Base-by-base conservation (phyloP, 371 early-diverging fungal genomes). In the Rhizopus stolonifer region DNA sequence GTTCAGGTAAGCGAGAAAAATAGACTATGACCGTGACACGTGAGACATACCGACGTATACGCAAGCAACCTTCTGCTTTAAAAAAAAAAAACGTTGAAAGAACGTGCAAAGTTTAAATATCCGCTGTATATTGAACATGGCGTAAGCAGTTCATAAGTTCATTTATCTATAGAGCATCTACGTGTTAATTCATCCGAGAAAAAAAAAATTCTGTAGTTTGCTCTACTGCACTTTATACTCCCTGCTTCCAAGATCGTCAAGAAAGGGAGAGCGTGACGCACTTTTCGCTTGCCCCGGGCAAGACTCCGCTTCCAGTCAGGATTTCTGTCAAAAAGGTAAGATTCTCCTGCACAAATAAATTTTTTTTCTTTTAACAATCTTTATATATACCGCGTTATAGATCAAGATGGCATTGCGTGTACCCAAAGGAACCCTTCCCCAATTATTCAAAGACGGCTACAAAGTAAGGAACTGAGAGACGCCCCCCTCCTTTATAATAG, bases 361-460 rank as follows among this genome's bases (percentile, higher is more conserved):
- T 36, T 36, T 36, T 36, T 36, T 36, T 36, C n/a, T 14, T 36
- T 36, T 4, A 42, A 42, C 21, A 42, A 18, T 52, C 31, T 58
- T 46, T 26, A 29, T 18, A 42, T 33, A 34, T 17, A 49, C 46
- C 61, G 55, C 69, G 64, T 56, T 60, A 50, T 54, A 64, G 56
- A 54, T 64, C 56, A 54, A 50, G 39, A 97, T 97, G 98, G 95
- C 95, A 47, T 81, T 97, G 63, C 90, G 93, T 59, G 87, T 97
- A 64, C 96, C 96, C 34, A 90, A 95, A 75, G 74, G 87, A 60
- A 90, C 91, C 18, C 82, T 88, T 51, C 80, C 90, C 25, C 90
- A 91, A 74, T 84, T 96, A 64, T 93, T 97, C 74, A 96, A 95
- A 80, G 96, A 96, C 39, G 98, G 98, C 54, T 95, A 93, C 84